phyloP scores from a whole-genome alignment of 441 rosid genomes.

The Adansonia grandidieri region DNA sequence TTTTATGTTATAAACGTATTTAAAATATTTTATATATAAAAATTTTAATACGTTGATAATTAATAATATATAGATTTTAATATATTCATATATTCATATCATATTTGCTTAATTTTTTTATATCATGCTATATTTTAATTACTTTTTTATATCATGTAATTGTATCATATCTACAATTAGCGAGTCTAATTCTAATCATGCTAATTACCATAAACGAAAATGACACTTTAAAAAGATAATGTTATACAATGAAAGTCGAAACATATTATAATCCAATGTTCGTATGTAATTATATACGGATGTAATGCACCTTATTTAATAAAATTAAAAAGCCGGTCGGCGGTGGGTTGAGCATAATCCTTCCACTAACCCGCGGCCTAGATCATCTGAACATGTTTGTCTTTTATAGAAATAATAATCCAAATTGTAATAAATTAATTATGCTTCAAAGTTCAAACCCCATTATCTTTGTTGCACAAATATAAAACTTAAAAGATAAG shows the following conservation, averaged over 20 bases:
- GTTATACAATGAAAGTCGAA: not conserved
- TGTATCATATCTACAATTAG: not conserved
- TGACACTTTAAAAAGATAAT: not conserved
- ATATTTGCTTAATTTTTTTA: no score
- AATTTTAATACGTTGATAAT: no score
- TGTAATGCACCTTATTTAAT: not conserved
- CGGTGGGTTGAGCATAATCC: slow-evolving; percentile 3
- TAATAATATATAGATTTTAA: no score
- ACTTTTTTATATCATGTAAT: no score
- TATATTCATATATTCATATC: no score
- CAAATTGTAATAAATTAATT: not conserved
- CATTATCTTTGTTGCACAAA: not conserved
- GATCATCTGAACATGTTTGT: not conserved
- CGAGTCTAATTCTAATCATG: not conserved
- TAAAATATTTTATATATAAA: no score
- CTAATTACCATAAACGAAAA: not conserved
- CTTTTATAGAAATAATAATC: not conserved
- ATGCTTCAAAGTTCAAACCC: not conserved
- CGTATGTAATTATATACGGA: not conserved
- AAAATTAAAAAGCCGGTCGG: not conserved
- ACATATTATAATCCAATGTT: no score
- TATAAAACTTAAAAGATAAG: not conserved
- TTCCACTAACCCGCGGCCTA: not conserved
- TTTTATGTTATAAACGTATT: no score
- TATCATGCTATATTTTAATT: no score